Evolutionary conservation across 108 stramenopile genomes (phyloP).

Genomic region (Fragilaria radians): DNA sequence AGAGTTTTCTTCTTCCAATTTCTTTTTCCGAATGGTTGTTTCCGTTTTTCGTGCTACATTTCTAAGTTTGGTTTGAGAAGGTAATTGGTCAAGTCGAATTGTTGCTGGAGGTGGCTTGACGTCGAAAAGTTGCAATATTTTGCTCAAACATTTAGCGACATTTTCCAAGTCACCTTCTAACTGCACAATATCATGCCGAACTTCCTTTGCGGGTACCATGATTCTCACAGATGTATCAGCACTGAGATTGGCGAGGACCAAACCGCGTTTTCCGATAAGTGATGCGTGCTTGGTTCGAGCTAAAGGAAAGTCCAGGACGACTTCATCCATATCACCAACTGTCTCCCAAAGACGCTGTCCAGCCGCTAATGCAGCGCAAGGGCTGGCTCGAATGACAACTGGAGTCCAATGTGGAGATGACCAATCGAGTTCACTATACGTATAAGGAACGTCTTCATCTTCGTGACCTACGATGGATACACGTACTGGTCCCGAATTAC

Average conservation of each 20-base stretch:
- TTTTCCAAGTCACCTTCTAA: conserved; percentile 35
- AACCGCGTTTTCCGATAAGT: conserved; percentile 55
- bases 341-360: conserved; percentile 22
- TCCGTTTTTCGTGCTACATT: conserved; percentile 40
- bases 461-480: conserved; percentile 40
- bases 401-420: conserved; percentile 58
- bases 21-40: conserved; percentile 28
- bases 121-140: background rate
- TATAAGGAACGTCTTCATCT: conserved; percentile 18
- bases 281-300: conserved; percentile 35
- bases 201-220: conserved; percentile 51
- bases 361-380: conserved; percentile 27
- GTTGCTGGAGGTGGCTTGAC: conserved; percentile 8
- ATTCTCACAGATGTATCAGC: conserved; percentile 55
- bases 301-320: conserved; percentile 25
- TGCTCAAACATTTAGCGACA: conserved; percentile 21
- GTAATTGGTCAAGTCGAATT: conserved; percentile 12
- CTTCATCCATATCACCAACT: conserved; percentile 23
- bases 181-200: conserved; percentile 40
- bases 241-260: conserved; percentile 37
- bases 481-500: conserved; percentile 23
- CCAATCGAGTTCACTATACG: conserved; percentile 34
- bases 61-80: conserved; percentile 48
- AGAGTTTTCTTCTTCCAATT: background rate
- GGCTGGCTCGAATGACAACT: conserved; percentile 30